phyloP scores from a whole-genome alignment of 306 rosid species.

The Astragalus membranaceus region DNA sequence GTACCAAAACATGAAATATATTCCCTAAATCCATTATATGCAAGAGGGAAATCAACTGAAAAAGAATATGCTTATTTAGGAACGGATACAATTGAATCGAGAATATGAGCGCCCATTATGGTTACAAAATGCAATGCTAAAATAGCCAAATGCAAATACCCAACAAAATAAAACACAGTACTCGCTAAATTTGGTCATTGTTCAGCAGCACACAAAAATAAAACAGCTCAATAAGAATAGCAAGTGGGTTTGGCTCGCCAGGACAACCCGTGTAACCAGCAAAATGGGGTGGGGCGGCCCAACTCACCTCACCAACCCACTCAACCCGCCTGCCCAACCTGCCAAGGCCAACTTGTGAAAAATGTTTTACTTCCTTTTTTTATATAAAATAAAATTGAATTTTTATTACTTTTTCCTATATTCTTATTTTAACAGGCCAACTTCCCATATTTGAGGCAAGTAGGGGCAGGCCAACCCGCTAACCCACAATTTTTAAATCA shows the following conservation, averaged over 20 bases:
- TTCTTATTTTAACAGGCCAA: too few species aligned
- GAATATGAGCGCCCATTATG: not conserved
- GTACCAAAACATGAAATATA: not conserved
- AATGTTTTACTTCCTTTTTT: too few species aligned
- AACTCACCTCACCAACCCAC: too few species aligned
- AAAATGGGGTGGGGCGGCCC: too few species aligned
- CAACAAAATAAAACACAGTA: not conserved
- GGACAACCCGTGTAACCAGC: not conserved
- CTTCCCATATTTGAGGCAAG: too few species aligned
- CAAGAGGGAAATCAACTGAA: conserved; percentile 1
- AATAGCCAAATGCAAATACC: not conserved
- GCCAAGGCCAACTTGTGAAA: too few species aligned
- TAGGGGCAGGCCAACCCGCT: too few species aligned
- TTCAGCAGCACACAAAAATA: not conserved
- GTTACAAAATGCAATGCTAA: not conserved
- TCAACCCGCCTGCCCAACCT: too few species aligned
- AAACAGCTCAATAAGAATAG: not conserved
- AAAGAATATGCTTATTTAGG: not conserved
- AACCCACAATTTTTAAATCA: too few species aligned
- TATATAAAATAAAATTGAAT: too few species aligned
- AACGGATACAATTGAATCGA: not conserved
- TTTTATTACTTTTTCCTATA: too few species aligned
- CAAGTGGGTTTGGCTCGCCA: not conserved
- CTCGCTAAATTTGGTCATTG: not conserved
- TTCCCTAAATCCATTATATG: not conserved